Conservation (phyloP, 1,284 basidiomycete species). For the Ceratobasidium sp. region DNA sequence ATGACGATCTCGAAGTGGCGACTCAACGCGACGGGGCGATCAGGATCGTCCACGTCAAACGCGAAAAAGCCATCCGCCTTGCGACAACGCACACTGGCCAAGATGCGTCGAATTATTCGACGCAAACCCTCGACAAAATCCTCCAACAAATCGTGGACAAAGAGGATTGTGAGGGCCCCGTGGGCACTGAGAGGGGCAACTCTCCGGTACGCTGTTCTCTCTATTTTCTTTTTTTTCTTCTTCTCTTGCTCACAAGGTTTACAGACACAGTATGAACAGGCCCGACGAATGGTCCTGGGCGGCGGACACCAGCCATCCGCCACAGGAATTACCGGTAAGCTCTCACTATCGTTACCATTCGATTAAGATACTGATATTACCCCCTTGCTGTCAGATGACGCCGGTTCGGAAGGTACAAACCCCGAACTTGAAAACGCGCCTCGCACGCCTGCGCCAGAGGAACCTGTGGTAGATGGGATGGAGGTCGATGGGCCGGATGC, state of each 20-base stretch:
- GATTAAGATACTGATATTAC: too few species aligned
- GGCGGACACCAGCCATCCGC: slow-evolving; percentile 15
- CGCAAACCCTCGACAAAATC: not conserved
- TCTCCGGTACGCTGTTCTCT: slow-evolving; percentile 20
- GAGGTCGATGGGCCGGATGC: too few species aligned
- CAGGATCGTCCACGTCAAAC: not conserved
- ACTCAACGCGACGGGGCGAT: not conserved
- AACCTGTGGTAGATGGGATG: too few species aligned
- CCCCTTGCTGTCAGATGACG: too few species aligned
- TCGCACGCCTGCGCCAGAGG: too few species aligned
- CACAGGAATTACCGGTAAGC: slow-evolving; percentile 4
- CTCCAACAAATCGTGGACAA: not conserved
- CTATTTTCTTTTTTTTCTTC: not conserved
- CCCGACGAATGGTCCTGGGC: slow-evolving; percentile 21
- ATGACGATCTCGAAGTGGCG: not conserved
- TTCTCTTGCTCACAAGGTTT: not conserved
- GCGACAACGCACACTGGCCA: not conserved
- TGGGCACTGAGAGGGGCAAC: slow-evolving; percentile 23
- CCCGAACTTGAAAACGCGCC: too few species aligned
- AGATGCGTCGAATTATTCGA: not conserved
- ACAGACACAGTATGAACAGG: slow-evolving; percentile 8
- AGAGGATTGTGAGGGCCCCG: not conserved
- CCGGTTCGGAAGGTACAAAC: too few species aligned
- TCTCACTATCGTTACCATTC: too few species aligned
- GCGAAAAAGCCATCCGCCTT: not conserved